phyloP scores from a whole-genome alignment of 1,284 basidiomycete genomes.

The Ustilago cynodontis region DNA sequence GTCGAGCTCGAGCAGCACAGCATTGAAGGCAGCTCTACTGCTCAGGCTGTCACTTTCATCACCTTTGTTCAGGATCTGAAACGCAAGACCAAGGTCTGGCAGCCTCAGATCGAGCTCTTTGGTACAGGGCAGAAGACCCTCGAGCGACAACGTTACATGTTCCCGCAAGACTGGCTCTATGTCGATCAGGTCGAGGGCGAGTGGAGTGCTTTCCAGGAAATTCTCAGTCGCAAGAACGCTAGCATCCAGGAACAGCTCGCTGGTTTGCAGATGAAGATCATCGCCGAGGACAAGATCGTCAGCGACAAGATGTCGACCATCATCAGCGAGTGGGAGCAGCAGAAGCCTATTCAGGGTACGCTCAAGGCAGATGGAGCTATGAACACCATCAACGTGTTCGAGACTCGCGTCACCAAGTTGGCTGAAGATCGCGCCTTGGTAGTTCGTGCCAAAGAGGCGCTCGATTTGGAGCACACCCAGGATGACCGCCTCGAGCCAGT shows the following conservation, averaged over 20 bases:
- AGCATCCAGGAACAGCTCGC: conserved; percentile 98
- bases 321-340: conserved; percentile 92
- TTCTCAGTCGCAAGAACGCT: conserved; percentile 96
- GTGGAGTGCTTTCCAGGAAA: conserved; percentile 98
- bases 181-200: conserved; percentile 96
- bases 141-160: conserved; percentile 95
- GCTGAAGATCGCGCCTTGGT: conserved; percentile 94
- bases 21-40: conserved; percentile 78
- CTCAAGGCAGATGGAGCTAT: conserved; percentile 95
- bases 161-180: conserved; percentile 96
- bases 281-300: conserved; percentile 95
- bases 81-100: conserved; percentile 95
- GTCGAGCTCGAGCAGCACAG: conserved; percentile 92
- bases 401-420: conserved; percentile 86
- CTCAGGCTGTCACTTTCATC: conserved; percentile 97
- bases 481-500: conserved; percentile 93
- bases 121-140: conserved; percentile 94
- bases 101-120: conserved; percentile 94
- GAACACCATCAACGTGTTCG: conserved; percentile 93
- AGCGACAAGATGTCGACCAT: conserved; percentile 81
- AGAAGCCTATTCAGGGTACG: conserved; percentile 93
- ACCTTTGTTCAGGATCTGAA: conserved; percentile 99
- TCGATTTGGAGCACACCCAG: conserved; percentile 89
- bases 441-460: conserved; percentile 93
- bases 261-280: conserved; percentile 95